Evolutionary conservation across 2,329 filamentous ascomycete species (phyloP), one percentile per base, ranked within the genome.

Genomic region (Metarhizium guizhouense): DNA sequence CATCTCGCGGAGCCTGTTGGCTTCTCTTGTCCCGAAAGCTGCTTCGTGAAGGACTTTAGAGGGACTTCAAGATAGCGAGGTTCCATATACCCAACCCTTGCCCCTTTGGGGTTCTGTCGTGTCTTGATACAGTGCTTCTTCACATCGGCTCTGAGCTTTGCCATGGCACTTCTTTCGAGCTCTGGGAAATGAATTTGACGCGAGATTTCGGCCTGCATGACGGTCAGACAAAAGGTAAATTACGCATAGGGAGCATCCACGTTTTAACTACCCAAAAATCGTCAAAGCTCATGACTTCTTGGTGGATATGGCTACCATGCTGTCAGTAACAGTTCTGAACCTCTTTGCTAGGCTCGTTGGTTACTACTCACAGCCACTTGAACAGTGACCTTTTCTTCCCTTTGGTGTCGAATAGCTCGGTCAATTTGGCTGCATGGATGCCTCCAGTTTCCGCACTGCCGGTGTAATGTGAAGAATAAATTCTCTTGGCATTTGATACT

Each of bases 211-310:
- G 63, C 58, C 72, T 75, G 54, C 5, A 57, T 10, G 2, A 47
- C 11, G 0, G 52, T 64, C 36, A 65, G 56, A 20, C 25, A 25
- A 4, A 4, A 25, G 14, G 14, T 7, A 40, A 4, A 16, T 20
- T 14, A 47, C 7, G 32, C 6, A 14, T 16, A 18, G 3, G 25
- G 25, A 47, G 14, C 10, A 30, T 40, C n/a, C 20, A 36, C 6
- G 32, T 30, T 47, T 8, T 14, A 36, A 2, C 18, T 51, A 51
- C 48, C 62, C 71, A 73, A 25, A 76, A 68, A 3, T 71, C 68
- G 10, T 76, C 72, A 58, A 76, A 71, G 54, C 69, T 73, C 69
- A 76, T 70, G 4, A 69, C 64, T 2, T 68, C 62, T 56, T 76
- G 73, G 1, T 65, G 66, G 20, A 75, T 57, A 57, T 76, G 70